Evolutionary conservation across 371 early-diverging fungal genomes (phyloP), one percentile per base, ranked within the genome.

Genomic region (Rhizopus stolonifer): DNA sequence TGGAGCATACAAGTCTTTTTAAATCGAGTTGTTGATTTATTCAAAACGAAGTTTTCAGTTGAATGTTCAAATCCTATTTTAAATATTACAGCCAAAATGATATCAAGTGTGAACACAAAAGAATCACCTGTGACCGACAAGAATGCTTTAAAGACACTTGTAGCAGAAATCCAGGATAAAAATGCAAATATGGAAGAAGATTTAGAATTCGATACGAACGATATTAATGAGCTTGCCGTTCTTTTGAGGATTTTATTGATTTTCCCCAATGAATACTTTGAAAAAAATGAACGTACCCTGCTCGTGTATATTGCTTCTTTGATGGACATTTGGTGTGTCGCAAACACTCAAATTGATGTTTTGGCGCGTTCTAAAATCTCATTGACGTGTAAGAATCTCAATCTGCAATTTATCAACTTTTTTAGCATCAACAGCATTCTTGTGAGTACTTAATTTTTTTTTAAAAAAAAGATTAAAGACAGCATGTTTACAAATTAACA

Each of bases 261-360:
- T 2, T 74, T 83, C 49, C 83, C 83, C 1, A 65, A 68, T 42
- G 83, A 81, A 40, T 81, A 77, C 42, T 81, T 68, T 54, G 72
- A 70, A 45, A 78, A 74, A 54, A 56, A 54, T 14, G 69, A 83
- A 21, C 72, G 81, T 22, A 60, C 72, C 22, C 60, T 70, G 9
- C 50, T 67, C 9, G 29, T 82, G 24, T 52, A 62, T 26, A 48
- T 77, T 17, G 59, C 68, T 57, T 67, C 70, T 0, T 49, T 77
- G 13, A 24, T 77, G n/a, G 83, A 82, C 32, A 56, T 62, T 9
- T 74, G 70, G 59, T 52, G 66, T 9, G 60, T 67, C 4, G 53
- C 51, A n/a, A 49, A 46, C 25, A 18, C 46, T 21, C 32, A 39
- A 13, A 67, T 70, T 0, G 65, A 65, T 52, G 26, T 17, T 5